Evolutionary conservation across 2,329 filamentous ascomycete species (phyloP).

Genomic region (Daldinia sp.): DNA sequence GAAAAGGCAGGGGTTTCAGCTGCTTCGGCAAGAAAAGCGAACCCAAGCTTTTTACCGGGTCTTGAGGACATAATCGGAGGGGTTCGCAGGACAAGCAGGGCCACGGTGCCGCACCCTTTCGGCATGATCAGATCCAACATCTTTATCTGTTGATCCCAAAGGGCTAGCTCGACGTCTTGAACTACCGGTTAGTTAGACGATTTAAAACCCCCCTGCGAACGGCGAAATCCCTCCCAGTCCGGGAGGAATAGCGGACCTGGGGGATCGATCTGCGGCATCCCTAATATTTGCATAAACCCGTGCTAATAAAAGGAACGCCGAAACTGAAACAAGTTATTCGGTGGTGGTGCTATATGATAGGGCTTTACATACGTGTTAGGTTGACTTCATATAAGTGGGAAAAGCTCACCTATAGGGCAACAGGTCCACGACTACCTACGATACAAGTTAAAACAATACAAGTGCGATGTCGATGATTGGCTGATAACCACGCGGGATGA

Average conservation of each 20-base stretch:
- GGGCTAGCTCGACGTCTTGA: conserved; percentile 21
- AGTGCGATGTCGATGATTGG: conserved; percentile 11
- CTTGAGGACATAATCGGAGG: conserved; percentile 4
- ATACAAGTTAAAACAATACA: conserved; percentile 14
- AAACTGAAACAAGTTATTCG: conserved; percentile 23
- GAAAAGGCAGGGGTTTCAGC: not conserved
- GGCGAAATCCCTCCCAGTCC: conserved; percentile 16
- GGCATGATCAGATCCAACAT: conserved; percentile 32
- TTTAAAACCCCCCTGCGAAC: conserved; percentile 22
- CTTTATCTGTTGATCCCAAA: conserved; percentile 26
- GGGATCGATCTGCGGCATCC: conserved; percentile 21
- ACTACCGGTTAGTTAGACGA: conserved; percentile 33
- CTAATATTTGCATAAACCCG: conserved; percentile 19
- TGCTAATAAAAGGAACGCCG: conserved; percentile 7
- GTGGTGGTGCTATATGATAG: conserved; percentile 12
- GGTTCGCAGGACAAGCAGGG: conserved; percentile 4
- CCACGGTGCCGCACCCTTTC: conserved; percentile 17
- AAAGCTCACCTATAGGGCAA: not conserved
- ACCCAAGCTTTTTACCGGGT: conserved; percentile 12
- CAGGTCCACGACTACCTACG: not conserved
- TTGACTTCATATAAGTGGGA: not conserved
- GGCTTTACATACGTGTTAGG: not conserved
- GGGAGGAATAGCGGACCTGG: conserved; percentile 29
- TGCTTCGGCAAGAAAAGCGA: not conserved
- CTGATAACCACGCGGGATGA: conserved; percentile 19